phyloP scores from a whole-genome alignment of 78 protist species.

The Tieghemostelium lacteum region DNA sequence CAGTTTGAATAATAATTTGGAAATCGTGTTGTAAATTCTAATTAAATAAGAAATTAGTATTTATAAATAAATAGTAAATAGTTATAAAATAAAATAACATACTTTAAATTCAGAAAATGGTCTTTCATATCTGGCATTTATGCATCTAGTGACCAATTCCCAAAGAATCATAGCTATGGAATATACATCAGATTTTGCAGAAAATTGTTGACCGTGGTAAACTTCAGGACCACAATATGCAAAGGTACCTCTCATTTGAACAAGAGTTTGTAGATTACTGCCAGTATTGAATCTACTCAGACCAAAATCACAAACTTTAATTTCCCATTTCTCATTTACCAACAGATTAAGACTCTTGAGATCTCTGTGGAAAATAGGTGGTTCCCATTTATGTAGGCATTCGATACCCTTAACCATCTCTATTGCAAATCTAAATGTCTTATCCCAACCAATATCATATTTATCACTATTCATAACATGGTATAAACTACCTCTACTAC shows the following conservation, averaged over 20 bases:
- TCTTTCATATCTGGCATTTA: slow-evolving; percentile 72
- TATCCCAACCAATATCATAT: slow-evolving; percentile 79
- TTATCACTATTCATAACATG: slow-evolving; percentile 73
- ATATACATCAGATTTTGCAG: slow-evolving; percentile 77
- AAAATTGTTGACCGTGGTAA: slow-evolving; percentile 55
- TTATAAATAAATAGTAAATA: not conserved
- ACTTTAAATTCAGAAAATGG: slow-evolving; percentile 71
- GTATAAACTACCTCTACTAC: slow-evolving; percentile 73
- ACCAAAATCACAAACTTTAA: slow-evolving; percentile 85
- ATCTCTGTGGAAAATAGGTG: slow-evolving; percentile 81
- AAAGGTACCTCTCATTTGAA: slow-evolving; percentile 82
- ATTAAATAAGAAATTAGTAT: not conserved
- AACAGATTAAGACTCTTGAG: slow-evolving; percentile 81
- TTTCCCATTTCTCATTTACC: slow-evolving; percentile 73
- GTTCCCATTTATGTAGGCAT: slow-evolving; percentile 80
- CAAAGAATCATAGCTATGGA: slow-evolving; percentile 81
- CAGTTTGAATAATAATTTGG: slow-evolving; percentile 86
- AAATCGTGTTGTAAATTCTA: slow-evolving; percentile 76
- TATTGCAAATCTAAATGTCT: slow-evolving; percentile 46
- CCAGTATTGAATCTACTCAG: slow-evolving; percentile 75
- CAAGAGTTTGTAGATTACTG: slow-evolving; percentile 78
- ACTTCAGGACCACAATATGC: slow-evolving; percentile 82
- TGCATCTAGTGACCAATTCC: slow-evolving; percentile 82
- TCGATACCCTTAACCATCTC: slow-evolving; percentile 69
- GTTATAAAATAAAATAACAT: not conserved